Evolutionary conservation across 2,329 filamentous ascomycete genomes (phyloP).

Genomic region (Fusarium pseudoanthophilum): DNA sequence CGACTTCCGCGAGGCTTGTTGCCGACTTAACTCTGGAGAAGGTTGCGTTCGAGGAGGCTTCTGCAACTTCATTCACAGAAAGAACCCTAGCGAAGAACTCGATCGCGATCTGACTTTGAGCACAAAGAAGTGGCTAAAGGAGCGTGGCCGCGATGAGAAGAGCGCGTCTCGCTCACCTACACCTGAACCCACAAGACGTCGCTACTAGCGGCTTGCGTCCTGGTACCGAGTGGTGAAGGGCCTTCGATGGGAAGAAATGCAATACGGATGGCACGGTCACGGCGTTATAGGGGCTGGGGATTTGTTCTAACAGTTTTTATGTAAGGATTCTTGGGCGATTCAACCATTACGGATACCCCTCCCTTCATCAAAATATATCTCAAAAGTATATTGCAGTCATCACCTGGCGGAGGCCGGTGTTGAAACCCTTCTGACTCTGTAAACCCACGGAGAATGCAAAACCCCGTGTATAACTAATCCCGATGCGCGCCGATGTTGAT

Average conservation of each 20-base stretch:
- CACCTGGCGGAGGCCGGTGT: slow-evolving; percentile 35
- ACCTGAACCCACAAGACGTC: slow-evolving; percentile 81
- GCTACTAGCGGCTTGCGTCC: slow-evolving; percentile 62
- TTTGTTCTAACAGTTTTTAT: slow-evolving; percentile 36
- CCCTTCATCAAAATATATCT: slow-evolving; percentile 31
- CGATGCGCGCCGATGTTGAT: slow-evolving; percentile 43
- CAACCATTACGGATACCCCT: slow-evolving; percentile 32
- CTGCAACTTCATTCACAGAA: slow-evolving; percentile 99
- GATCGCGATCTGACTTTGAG: slow-evolving; percentile 86
- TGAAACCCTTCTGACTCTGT: slow-evolving; percentile 45
- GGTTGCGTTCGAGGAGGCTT: slow-evolving; percentile 96
- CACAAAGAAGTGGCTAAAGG: slow-evolving; percentile 96
- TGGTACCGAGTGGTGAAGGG: slow-evolving; percentile 6
- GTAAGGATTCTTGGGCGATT: slow-evolving; percentile 30
- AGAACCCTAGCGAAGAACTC: slow-evolving; percentile 90
- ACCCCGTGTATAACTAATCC: slow-evolving; percentile 44
- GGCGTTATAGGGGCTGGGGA: slow-evolving; percentile 44
- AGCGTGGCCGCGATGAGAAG: slow-evolving; percentile 83
- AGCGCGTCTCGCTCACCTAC: slow-evolving; percentile 85
- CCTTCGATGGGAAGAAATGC: slow-evolving; percentile 18
- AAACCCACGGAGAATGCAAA: slow-evolving; percentile 39
- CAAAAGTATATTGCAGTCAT: slow-evolving; percentile 21
- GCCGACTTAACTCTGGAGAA: slow-evolving; percentile 91
- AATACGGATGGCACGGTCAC: slow-evolving; percentile 30
- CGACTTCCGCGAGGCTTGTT: slow-evolving; percentile 98